Evolutionary conservation across 2,329 filamentous ascomycete genomes (phyloP), one percentile per base, ranked within the genome.

Genomic region (Sarocladium oryzae): DNA sequence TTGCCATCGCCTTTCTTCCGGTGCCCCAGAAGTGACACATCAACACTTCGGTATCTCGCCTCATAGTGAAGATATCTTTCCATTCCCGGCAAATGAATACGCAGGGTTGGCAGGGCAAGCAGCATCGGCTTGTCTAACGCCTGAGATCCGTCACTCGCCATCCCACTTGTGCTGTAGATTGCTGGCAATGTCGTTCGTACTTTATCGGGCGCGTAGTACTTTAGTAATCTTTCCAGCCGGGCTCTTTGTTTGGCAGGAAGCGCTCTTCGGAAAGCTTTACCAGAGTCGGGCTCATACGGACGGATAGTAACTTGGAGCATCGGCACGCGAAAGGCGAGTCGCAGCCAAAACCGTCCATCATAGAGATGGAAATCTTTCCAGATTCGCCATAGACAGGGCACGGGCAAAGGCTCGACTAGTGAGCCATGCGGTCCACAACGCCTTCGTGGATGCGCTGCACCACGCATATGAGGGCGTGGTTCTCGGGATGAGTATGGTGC

Each of bases 331-430:
- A 37, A 49, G 3, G 30, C 18, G 13, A 49, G 7, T 18, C 52
- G 40, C 15, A 84, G 64, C 82, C 82, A 86, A 63, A 76, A 85
- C 2, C 82, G 77, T 0, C 79, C 77, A 61, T 86, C 82, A 67
- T 75, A 86, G 51, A 77, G 61, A 43, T 62, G 61, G 11, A 60
- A 56, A 18, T 56, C 60, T 41, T 61, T 65, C 65, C 66, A 70
- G 23, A 57, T 58, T 8, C 57, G 53, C 66, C 70, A 72, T 1
- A 49, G 54, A 32, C 54, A 23, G 40, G 21, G 30, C 33, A n/a
- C n/a, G n/a, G 38, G 40, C 8, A 28, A n/a, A 9, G 50, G 38
- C 18, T 37, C 37, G 18, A 57, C 49, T 20, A 46, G 51, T 32
- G 59, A 56, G 2, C 59, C 58, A 1, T 58, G 57, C 9, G 46